Percentiles rank a stretch among this genome's conserved stretches.
Evolutionary conservation across 805 yeast genomes (phyloP).

Genomic region (Nakazawaea sp.): DNA sequence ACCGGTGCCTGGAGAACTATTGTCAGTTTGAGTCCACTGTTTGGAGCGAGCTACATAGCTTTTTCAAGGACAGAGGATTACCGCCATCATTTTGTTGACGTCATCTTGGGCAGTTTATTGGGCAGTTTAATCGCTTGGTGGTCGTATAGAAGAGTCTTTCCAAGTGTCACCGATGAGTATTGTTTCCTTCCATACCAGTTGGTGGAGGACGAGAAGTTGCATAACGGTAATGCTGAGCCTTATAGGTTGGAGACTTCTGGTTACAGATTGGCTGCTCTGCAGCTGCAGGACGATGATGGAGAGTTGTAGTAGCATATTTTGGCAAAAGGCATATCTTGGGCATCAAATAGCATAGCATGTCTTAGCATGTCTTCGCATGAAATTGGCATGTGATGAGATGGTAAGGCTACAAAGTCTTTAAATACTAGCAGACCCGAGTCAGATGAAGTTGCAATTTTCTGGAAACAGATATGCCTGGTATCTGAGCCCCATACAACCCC

Average conservation of each 20-base stretch:
- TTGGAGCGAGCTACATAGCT: constrained; percentile 74
- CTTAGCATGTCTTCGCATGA: too few species aligned
- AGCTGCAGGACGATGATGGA: background rate
- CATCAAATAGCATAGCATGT: too few species aligned
- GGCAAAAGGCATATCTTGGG: too few species aligned
- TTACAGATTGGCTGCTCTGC: constrained; percentile 1
- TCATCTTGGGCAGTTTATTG: constrained; percentile 60
- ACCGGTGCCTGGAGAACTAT: constrained; percentile 60
- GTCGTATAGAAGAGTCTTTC: constrained; percentile 50
- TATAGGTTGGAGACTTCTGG: background rate
- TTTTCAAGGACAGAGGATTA: constrained; percentile 85
- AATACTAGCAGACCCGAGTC: too few species aligned
- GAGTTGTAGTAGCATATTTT: too few species aligned
- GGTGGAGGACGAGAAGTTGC: constrained; percentile 13
- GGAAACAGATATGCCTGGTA: too few species aligned
- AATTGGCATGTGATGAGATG: too few species aligned
- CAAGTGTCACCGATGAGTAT: constrained; percentile 23
- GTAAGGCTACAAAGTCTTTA: too few species aligned
- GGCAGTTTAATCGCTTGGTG: constrained; percentile 59
- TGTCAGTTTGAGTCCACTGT: constrained; percentile 44
- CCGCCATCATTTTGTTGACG: constrained; percentile 88
- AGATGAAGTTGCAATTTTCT: too few species aligned
- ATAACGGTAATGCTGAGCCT: background rate
- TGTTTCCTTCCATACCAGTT: constrained; percentile 34
- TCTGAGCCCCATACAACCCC: too few species aligned